Evolutionary conservation across 2,329 filamentous ascomycete species (phyloP).

Genomic region (Emmonsia crescens): DNA sequence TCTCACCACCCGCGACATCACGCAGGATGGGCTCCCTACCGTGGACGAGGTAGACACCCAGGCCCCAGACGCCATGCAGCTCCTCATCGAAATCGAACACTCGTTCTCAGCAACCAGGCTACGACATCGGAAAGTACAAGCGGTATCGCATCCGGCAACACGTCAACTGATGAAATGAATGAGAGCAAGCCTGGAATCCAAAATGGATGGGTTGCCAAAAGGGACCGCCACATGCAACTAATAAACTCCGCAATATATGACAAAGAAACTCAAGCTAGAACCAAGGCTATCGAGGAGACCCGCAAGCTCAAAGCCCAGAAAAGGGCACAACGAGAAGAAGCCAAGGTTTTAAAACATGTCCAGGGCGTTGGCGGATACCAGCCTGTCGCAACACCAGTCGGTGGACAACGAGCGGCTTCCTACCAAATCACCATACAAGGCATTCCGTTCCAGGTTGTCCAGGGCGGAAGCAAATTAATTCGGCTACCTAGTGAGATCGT

Average conservation of each 20-base stretch:
- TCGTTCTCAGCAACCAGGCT: constrained; percentile 50
- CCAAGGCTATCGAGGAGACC: constrained; percentile 62
- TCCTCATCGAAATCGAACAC: constrained; percentile 46
- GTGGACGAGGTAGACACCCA: constrained; percentile 29
- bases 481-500: constrained; percentile 55
- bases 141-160: constrained; percentile 17
- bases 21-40: constrained; percentile 35
- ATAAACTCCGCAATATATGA: constrained; percentile 73
- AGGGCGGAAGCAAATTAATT: constrained; percentile 72
- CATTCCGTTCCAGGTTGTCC: constrained; percentile 60
- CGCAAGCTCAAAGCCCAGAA: constrained; percentile 40
- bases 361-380: constrained; percentile 19
- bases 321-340: constrained; percentile 45
- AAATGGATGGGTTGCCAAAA: constrained; percentile 58
- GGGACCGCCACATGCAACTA: constrained; percentile 66
- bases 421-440: constrained; percentile 60
- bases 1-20: constrained; percentile 13
- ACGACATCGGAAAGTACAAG: constrained; percentile 16
- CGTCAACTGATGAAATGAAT: constrained; percentile 20
- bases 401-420: constrained; percentile 28
- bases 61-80: constrained; percentile 27
- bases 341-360: constrained; percentile 31
- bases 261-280: constrained; percentile 57
- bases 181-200: constrained; percentile 21
- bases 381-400: constrained; percentile 16